Base-by-base conservation (phyloP, 495 filamentous ascomycete species). In the Xylaria bambusicola region DNA sequence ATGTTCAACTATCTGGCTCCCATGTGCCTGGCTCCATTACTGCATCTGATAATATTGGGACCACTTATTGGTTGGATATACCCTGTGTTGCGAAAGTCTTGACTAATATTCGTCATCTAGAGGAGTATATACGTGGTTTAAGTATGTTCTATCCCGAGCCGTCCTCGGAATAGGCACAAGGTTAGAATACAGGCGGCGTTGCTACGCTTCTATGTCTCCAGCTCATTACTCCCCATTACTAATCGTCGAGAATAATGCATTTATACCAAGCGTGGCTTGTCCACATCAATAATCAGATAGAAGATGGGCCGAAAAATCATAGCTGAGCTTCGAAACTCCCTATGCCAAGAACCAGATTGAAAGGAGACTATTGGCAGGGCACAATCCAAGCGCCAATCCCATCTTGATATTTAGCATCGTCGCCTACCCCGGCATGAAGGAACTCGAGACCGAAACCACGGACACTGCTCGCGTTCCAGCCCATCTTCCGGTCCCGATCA, bases 341-440 rank as follows among this genome's bases (percentile, higher is more conserved):
- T 56, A 56, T 56, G 20, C 29, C 53, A 56, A 47, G 41, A 56
- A 56, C 18, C 20, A 1, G 18, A 1, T 18, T 33, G 17, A 23
- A 55, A 10, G 29, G 42, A 2, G 12, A 42, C 47, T 52, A 67
- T 45, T 67, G 62, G 44, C 67, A 70, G 17, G 60, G 62, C 6
- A 70, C 58, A 24, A 70, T 62, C 65, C 65, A 70, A 38, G 60
- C 65, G 6, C 67, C 67, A 15, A 70, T 52, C n/a, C 67, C 67
- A 21, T 70, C 62, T 36, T 60, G 49, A 53, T 63, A 70, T 27
- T 67, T 12, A 1, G 67, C 57, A 26, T 62, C 40, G 13, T 42
- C 24, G 20, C 67, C 67, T 12, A 70, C 58, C 17, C 65, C 67
- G 23, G 67, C 67, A 8, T 70, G 67, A 3, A 67, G 36, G 56